A percentile compares a stretch with the other conserved stretches of the same genome.
Conservation (phyloP, 257 asterid genomes). For the Solanum bulbocastanum region DNA sequence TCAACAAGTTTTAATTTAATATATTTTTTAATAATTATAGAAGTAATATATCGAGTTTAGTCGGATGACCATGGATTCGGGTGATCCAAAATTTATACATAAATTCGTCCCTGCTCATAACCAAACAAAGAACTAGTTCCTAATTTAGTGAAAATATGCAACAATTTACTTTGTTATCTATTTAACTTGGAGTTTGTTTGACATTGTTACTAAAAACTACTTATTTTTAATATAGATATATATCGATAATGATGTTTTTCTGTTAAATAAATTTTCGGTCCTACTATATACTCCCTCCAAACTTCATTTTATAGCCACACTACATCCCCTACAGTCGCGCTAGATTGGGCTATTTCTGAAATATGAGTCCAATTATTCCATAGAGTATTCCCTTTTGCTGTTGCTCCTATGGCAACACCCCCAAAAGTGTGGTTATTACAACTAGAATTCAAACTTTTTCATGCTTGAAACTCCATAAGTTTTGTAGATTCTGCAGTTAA, state of each 20-base stretch:
- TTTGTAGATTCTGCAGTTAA: neutral
- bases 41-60: too few relatives aligned
- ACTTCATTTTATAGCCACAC: neutral
- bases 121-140: neutral
- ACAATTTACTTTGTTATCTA: neutral
- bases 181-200: neutral
- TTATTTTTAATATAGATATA: neutral
- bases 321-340: neutral
- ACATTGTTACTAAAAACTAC: too few relatives aligned
- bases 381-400: neutral
- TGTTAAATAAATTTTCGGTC: neutral
- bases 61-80: too few relatives aligned
- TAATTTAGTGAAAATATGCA: neutral
- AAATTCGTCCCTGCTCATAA: too few relatives aligned
- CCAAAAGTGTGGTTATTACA: neutral
- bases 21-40: too few relatives aligned
- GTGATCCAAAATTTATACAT: too few relatives aligned
- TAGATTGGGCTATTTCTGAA: neutral
- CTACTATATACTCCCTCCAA: neutral
- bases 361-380: neutral
- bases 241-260: neutral
- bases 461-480: neutral
- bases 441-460: neutral
- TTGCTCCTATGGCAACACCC: neutral
- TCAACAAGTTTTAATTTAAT: too few relatives aligned